phyloP scores from a whole-genome alignment of 495 filamentous ascomycete genomes.

The Tuber calosporum region DNA sequence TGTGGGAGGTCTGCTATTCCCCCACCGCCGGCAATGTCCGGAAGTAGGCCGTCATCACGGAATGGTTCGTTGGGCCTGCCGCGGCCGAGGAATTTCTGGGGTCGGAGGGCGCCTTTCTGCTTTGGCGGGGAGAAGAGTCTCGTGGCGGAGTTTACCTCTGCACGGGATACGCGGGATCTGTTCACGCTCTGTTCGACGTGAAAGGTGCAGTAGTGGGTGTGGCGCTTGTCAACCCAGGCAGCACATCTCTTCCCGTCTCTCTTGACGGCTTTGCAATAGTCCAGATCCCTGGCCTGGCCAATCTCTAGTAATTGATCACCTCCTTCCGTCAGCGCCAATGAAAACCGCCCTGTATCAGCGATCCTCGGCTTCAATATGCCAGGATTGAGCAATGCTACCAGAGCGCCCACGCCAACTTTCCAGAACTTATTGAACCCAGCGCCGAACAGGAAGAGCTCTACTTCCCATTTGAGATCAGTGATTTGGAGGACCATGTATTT shows the following conservation, averaged over 20 bases:
- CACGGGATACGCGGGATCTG: constrained; percentile 60
- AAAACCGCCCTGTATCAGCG: constrained; percentile 69
- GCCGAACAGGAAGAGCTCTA: constrained; percentile 88
- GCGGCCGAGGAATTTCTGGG: constrained; percentile 48
- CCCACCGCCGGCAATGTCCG: constrained; percentile 14
- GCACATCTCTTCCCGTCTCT: constrained; percentile 76
- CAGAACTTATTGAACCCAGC: constrained; percentile 84
- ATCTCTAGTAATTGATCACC: constrained; percentile 87
- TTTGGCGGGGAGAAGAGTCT: constrained; percentile 39
- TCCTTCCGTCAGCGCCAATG: constrained; percentile 70
- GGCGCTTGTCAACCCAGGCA: constrained; percentile 76
- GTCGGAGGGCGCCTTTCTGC: constrained; percentile 46
- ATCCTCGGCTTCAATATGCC: constrained; percentile 76
- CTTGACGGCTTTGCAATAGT: constrained; percentile 75
- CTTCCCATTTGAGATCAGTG: constrained; percentile 80
- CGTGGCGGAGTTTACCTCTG: constrained; percentile 70
- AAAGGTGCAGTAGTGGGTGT: constrained; percentile 88
- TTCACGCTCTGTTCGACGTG: constrained; percentile 74
- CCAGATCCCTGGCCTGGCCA: constrained; percentile 75
- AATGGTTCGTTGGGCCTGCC: constrained; percentile 27
- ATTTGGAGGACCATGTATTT: constrained; percentile 90
- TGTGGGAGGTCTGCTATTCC: constrained; percentile 35
- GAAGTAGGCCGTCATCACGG: constrained; percentile 36
- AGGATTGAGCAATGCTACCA: constrained; percentile 92
- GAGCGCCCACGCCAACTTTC: constrained; percentile 75